Evolutionary conservation across 257 asterid species (phyloP), one percentile per base, ranked within the genome.

Genomic region (Craterostigma plantagineum): DNA sequence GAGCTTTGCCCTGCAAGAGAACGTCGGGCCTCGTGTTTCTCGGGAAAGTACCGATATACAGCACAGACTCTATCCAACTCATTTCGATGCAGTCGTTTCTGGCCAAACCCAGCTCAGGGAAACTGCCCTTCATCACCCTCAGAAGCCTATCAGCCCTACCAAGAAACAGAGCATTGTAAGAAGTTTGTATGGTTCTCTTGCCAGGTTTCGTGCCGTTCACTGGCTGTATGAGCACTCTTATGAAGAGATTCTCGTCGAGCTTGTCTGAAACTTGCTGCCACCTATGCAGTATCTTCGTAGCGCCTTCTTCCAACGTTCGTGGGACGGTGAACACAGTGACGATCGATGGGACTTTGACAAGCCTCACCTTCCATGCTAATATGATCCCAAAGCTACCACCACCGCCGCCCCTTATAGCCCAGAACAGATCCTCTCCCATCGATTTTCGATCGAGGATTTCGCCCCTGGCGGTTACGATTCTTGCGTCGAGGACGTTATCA

Each of bases 321-420:
- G 54, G 55, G 18, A 56, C 55, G 16, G 55, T 48, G 61, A 56
- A 56, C 48, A 56, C 61, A 2, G 61, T 56, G 10, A 56, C 61
- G 34, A 41, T 17, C 6, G 44, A 9, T 35, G 61, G 61, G 35
- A 56, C 61, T 8, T 8, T 33, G 5, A 56, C 61, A 11, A 56
- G 18, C 33, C 11, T 16, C 16, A 56, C 18, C 42, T 56, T 56
- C 55, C 55, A 56, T 9, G 61, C 41, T 33, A 56, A 37, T 39
- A 56, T 34, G 48, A 56, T 33, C 9, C 61, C 61, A 18, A 56
- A 56, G 14, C 45, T 56, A 10, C 49, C 54, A 2, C 61, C 61
- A 4, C 55, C 61, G 18, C 61, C 61, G 2, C 55, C 61, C 33
- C 50, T 48, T 10, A 48, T 42, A 1, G 61, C 50, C 61, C 54